Evolutionary conservation across 768 basidiomycete genomes (phyloP), one percentile per base, ranked within the genome.

Genomic region (Lactarius sanguifluus): DNA sequence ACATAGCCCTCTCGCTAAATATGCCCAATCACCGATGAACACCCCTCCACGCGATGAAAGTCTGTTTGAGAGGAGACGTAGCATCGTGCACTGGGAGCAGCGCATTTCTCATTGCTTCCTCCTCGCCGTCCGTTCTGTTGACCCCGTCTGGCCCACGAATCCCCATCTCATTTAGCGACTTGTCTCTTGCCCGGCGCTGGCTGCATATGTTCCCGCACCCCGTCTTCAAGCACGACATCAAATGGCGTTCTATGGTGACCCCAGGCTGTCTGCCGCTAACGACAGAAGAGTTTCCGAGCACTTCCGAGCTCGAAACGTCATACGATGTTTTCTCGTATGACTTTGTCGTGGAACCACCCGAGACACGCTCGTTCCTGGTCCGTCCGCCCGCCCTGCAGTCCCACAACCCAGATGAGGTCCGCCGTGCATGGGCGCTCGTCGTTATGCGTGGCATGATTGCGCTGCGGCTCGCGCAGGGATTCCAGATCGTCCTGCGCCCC

Each of bases 361-460:
- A 94, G 72, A 92, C 94, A 83, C 83, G 86, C 6, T 93, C 93
- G 3, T 94, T 96, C 79, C 81, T 98, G 63, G 87, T 98, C 60
- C 86, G 88, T 64, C 86, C 86, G 2, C 87, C 87, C 0, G 77
- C 77, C 45, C 65, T 78, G 23, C 74, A 77, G 38, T 80, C 75
- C 61, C 82, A 83, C 3, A 80, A 77, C 9, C 68, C 80, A 38
- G 89, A 90, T 16, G 85, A 88, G 20, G 72, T 83, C 45, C 83
- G 89, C 7, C 82, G 84, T 28, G 86, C 84, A 5, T 92, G 89
- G 88, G 92, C 90, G 0, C 76, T 91, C 28, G 85, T 82, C 2
- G 88, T 93, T 20, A 93, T 98, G 91, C 86, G 90, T 32, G 94
- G 92, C 40, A 96, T 98, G 91, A 92, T 92, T 1, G 94, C 92